Percentiles rank a stretch among this genome's conserved stretches.
phyloP scores from a whole-genome alignment of 352 stramenopile species.

The Globisporangium paroecandrum region DNA sequence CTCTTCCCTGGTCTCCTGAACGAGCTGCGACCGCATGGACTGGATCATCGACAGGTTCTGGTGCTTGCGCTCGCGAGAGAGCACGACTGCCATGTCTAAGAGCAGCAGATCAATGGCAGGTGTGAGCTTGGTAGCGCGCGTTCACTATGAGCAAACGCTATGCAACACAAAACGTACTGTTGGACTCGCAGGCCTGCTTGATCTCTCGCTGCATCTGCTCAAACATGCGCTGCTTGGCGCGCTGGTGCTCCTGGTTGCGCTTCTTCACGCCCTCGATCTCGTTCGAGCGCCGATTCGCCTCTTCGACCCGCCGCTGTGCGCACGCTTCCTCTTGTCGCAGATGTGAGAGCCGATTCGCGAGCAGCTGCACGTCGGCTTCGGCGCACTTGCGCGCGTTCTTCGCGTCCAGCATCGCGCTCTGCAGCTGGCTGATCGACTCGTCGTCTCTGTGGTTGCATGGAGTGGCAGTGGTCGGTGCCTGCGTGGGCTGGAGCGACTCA shows the following conservation, averaged over 20 bases:
- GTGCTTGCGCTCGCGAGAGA: slow-evolving; percentile 37
- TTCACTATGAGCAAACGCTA: background rate
- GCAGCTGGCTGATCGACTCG: slow-evolving; percentile 30
- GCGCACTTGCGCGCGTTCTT: slow-evolving; percentile 57
- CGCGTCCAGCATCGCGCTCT: slow-evolving; percentile 59
- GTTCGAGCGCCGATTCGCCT: slow-evolving; percentile 49
- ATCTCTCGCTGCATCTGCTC: slow-evolving; percentile 61
- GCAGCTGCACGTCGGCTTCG: slow-evolving; percentile 51
- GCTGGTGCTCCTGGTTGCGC: slow-evolving; percentile 49
- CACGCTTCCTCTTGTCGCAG: slow-evolving; percentile 52
- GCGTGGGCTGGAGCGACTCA: slow-evolving; percentile 17
- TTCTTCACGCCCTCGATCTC: slow-evolving; percentile 65
- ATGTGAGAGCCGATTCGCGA: slow-evolving; percentile 63
- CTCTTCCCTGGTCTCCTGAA: slow-evolving; percentile 49
- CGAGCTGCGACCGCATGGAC: slow-evolving; percentile 44
- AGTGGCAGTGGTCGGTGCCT: background rate
- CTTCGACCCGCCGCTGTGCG: slow-evolving; percentile 64
- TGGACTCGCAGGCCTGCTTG: slow-evolving; percentile 41
- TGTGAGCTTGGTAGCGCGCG: background rate
- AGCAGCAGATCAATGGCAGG: background rate
- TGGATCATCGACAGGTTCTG: slow-evolving; percentile 39
- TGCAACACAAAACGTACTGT: slow-evolving; percentile 32
- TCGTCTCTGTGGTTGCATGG: slow-evolving; percentile 20
- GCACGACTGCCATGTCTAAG: slow-evolving; percentile 25
- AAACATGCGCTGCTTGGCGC: slow-evolving; percentile 42